These are phyloP conservation scores for Lenzites betulinus DNA, from an alignment of 768 basidiomycete species.

Conservation along the genomic window DNA sequence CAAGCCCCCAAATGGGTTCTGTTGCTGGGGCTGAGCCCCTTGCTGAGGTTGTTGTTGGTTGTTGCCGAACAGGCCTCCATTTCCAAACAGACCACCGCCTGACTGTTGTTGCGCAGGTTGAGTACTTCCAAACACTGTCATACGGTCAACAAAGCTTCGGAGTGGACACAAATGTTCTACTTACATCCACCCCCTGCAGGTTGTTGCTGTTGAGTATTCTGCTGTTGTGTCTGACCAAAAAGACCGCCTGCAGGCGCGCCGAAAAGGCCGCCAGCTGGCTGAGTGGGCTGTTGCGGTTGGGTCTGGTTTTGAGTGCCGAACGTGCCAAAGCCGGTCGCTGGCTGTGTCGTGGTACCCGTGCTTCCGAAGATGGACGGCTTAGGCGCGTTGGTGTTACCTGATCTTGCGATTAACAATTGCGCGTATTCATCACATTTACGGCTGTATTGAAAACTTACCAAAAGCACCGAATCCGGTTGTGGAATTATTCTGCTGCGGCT, in stretches of 20 bases:
- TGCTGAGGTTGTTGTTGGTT: constrained; percentile 17
- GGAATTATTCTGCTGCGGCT: constrained; percentile 31
- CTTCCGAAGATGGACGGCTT: constrained; percentile 56
- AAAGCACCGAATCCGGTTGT: constrained; percentile 39
- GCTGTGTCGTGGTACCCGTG: constrained; percentile 16
- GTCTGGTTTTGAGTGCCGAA: constrained; percentile 40
- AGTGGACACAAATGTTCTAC: neutral
- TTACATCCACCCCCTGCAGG: constrained; percentile 25
- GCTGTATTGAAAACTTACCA: constrained; percentile 25
- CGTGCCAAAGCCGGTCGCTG: constrained; percentile 32
- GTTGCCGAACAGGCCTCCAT: constrained; percentile 28
- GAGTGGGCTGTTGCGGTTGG: constrained; percentile 35
- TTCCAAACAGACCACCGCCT: constrained; percentile 40
- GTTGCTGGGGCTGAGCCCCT: constrained; percentile 23
- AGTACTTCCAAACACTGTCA: constrained; percentile 22
- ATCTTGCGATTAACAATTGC: constrained; percentile 2
- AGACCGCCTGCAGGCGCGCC: constrained; percentile 16
- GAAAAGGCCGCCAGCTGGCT: constrained; percentile 24
- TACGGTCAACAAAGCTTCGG: neutral
- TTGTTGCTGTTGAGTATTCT: constrained; percentile 18
- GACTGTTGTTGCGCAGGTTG: constrained; percentile 27
- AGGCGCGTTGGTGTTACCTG: constrained; percentile 31
- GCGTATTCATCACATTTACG: neutral
- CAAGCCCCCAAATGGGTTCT: constrained; percentile 18
- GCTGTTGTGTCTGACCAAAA: constrained; percentile 22